A percentile compares a stretch with the other conserved stretches of the same genome.
Conservation (phyloP, 129 eudicot species). For the Artemisia argyi region DNA sequence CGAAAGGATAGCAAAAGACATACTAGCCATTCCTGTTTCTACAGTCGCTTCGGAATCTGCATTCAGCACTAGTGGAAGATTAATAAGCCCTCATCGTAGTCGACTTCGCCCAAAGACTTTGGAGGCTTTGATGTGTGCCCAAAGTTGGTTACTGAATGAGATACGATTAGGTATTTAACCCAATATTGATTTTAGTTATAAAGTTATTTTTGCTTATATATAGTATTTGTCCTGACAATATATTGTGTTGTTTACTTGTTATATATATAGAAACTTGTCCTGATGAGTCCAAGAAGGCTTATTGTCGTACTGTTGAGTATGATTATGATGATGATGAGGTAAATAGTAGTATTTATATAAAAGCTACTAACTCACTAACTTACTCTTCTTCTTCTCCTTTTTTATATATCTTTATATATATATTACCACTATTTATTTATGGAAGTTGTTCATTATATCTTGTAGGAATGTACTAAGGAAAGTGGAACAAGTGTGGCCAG, state of each 20-base stretch:
- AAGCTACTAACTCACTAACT: too few species aligned
- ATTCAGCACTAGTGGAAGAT: not conserved
- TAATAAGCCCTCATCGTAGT: constrained; percentile 19
- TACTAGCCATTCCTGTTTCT: not conserved
- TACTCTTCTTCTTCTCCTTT: too few species aligned
- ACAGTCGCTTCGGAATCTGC: not conserved
- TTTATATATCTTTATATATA: too few species aligned
- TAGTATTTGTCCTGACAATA: too few species aligned
- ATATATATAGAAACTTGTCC: not conserved
- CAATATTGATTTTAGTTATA: not conserved
- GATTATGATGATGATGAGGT: not conserved
- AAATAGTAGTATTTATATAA: too few species aligned
- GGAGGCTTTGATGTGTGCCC: constrained; percentile 34
- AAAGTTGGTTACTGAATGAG: constrained; percentile 17
- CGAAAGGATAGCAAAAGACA: not conserved
- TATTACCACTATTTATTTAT: too few species aligned
- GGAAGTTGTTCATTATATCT: too few species aligned
- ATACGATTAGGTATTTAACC: not conserved
- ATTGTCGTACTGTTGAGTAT: not conserved
- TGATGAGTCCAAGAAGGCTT: not conserved
- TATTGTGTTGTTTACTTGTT: too few species aligned
- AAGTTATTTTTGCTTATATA: not conserved
- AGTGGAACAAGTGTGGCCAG: too few species aligned
- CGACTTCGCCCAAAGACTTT: constrained; percentile 11
- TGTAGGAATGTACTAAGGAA: too few species aligned